Conservation (phyloP, 2,329 filamentous ascomycete genomes). For the Fusarium chlamydosporum region DNA sequence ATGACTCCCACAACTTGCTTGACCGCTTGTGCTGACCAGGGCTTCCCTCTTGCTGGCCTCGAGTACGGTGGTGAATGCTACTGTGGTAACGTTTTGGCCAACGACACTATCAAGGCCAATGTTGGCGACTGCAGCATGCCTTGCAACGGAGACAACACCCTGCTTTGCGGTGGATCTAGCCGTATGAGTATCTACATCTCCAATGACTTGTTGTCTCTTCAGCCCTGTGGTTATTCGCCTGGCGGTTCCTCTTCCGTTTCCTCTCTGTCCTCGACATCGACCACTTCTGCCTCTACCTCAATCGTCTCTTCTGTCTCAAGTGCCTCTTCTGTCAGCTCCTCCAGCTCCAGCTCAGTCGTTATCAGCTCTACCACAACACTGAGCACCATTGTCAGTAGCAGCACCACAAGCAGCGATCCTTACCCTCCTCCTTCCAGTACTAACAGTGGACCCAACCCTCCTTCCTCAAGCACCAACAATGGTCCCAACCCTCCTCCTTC, state of each 20-base stretch:
- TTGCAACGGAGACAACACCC: conserved; percentile 63
- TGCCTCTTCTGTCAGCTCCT: conserved; percentile 18
- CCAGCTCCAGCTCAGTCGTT: conserved; percentile 44
- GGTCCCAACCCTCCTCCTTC: conserved; percentile 25
- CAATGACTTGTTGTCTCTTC: conserved; percentile 63
- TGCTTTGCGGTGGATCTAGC: conserved; percentile 61
- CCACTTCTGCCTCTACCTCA: conserved; percentile 15
- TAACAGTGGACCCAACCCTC: neutral
- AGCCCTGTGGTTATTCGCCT: conserved; percentile 62
- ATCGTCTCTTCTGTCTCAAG: conserved; percentile 8
- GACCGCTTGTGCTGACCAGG: conserved; percentile 58
- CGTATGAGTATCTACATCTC: conserved; percentile 64
- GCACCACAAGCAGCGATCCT: conserved; percentile 2
- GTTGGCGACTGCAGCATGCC: conserved; percentile 62
- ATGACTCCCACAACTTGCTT: conserved; percentile 63
- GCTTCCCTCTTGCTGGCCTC: conserved; percentile 64
- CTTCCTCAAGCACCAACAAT: neutral
- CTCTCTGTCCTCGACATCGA: conserved; percentile 29
- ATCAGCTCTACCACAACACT: conserved; percentile 52
- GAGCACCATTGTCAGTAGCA: conserved; percentile 41
- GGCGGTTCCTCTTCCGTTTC: conserved; percentile 12
- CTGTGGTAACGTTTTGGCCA: conserved; percentile 68
- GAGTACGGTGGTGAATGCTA: conserved; percentile 65
- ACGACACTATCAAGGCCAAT: conserved; percentile 57
- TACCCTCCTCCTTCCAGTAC: neutral